A percentile compares a stretch with the other conserved stretches of the same genome.
Evolutionary conservation across 1,284 basidiomycete species (phyloP).

Genomic region (Malassezia arunalokei): DNA sequence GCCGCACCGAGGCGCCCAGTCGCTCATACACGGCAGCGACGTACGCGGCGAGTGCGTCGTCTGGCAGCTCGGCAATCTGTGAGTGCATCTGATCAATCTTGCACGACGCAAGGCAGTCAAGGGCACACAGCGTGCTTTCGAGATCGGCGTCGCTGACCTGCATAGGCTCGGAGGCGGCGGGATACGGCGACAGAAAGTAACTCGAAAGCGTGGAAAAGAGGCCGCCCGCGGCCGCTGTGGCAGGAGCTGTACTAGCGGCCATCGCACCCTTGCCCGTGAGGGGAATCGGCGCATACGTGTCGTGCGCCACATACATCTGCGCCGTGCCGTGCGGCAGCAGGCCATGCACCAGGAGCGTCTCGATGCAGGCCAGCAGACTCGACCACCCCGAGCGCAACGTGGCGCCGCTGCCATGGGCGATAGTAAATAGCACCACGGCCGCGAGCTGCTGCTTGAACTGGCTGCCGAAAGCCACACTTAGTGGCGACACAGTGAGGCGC

Average conservation of each 20-base stretch:
- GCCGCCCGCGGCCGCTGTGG: constrained; percentile 78
- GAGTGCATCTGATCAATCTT: constrained; percentile 83
- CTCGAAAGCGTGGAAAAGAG: constrained; percentile 86
- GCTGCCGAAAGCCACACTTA: constrained; percentile 85
- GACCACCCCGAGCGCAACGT: constrained; percentile 86
- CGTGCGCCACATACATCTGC: constrained; percentile 61
- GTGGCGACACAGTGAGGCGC: constrained; percentile 74
- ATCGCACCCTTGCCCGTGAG: constrained; percentile 21
- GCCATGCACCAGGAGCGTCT: constrained; percentile 86
- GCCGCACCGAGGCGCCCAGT: not conserved
- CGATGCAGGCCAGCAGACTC: constrained; percentile 88
- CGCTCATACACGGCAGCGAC: constrained; percentile 53
- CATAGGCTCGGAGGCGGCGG: constrained; percentile 61
- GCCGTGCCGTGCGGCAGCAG: constrained; percentile 67
- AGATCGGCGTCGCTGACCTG: constrained; percentile 66
- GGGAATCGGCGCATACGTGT: constrained; percentile 18
- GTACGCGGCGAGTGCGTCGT: constrained; percentile 51
- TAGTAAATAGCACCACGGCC: constrained; percentile 92
- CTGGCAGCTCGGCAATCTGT: constrained; percentile 65
- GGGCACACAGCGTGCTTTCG: constrained; percentile 83
- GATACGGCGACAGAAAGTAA: constrained; percentile 89
- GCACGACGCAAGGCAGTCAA: constrained; percentile 89
- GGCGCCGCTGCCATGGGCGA: constrained; percentile 92
- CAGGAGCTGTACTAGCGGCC: constrained; percentile 56
- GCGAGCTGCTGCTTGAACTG: constrained; percentile 93